A percentile compares a stretch with the other conserved stretches of the same genome.
Evolutionary conservation across 2,329 filamentous ascomycete species (phyloP).

Genomic region (Botrytis squamosa): DNA sequence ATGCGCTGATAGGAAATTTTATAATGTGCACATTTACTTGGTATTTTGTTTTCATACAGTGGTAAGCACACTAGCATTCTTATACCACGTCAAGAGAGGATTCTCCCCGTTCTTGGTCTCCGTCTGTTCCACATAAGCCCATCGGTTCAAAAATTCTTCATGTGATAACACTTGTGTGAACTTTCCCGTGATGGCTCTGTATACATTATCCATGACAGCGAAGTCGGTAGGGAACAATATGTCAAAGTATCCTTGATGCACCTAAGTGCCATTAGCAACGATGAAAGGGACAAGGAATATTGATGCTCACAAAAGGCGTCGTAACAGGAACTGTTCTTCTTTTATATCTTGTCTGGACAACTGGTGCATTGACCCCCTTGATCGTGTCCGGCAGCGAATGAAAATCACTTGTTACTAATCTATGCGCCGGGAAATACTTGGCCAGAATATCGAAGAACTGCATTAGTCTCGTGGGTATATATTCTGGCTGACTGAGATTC

Average conservation of each 20-base stretch:
- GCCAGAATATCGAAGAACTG: slow-evolving; percentile 93
- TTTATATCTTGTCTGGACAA: slow-evolving; percentile 92
- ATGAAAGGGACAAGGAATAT: neutral
- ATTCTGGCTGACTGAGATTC: slow-evolving; percentile 82
- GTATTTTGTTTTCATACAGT: slow-evolving; percentile 59
- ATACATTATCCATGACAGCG: slow-evolving; percentile 83
- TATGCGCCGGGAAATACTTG: slow-evolving; percentile 84
- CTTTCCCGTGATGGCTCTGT: slow-evolving; percentile 89
- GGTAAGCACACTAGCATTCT: slow-evolving; percentile 89
- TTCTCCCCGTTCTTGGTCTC: slow-evolving; percentile 90
- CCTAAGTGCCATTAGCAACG: slow-evolving; percentile 49
- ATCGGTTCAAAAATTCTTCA: slow-evolving; percentile 84
- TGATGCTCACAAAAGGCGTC: slow-evolving; percentile 74
- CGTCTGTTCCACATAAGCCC: slow-evolving; percentile 90
- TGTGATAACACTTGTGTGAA: slow-evolving; percentile 82
- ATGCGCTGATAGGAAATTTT: neutral
- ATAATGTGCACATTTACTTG: slow-evolving; percentile 2
- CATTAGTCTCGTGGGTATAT: slow-evolving; percentile 91
- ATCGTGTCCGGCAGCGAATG: slow-evolving; percentile 80
- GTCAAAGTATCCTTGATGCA: slow-evolving; percentile 98
- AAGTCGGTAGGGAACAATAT: slow-evolving; percentile 99
- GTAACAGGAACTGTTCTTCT: slow-evolving; percentile 83
- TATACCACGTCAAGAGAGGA: slow-evolving; percentile 87
- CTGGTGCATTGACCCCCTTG: slow-evolving; percentile 82
- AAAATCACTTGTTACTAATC: slow-evolving; percentile 88